Evolutionary conservation across 805 yeast genomes (phyloP), one percentile per base, ranked within the genome.

Genomic region (Sugiyamaella valdiviana): DNA sequence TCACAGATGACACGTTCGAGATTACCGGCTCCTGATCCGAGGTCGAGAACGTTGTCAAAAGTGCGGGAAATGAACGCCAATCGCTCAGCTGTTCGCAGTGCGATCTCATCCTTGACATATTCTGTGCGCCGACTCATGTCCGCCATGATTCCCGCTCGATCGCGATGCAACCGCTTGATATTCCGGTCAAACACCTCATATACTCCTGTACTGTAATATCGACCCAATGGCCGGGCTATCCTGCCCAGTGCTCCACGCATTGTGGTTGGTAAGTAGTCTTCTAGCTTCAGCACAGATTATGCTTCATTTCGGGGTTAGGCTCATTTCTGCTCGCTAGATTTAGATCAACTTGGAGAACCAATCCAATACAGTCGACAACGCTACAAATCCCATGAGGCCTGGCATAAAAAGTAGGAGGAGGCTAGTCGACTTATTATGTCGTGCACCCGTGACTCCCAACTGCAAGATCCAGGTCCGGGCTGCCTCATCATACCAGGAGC

Each of bases 11-110:
- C 63, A 42, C 70, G 67, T 49, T 76, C 73, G 12, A 82, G 67
- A 61, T 79, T 80, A 0, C 95, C 95, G 46, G 82, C 73, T 42
- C 85, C 80, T 9, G 83, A 74, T 2, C 95, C 95, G 49, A 84
- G 75, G 61, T 87, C 95, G 50, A 86, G 65, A 32, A 83, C 74
- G 17, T 70, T 69, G 16, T 74, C 69, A 57, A 85, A 81, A 19
- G 76, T 75, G 43, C 89, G 71, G 41, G 83, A 79, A 43, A 87
- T 76, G 63, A 85, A 83, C 2, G 88, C 80, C 45, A 87, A 64
- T 54, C 95, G 72, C 53, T 86, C 95, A 21, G 85, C 78, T 7
- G 89, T 80, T 45, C 85, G 75, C 20, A 71, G 60, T 0, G 93
- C 89, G 6, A 85, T 78, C 61, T 85, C 93, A 58, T 83, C 81